These are phyloP conservation scores for Tricholoma terreum DNA, from an alignment of 768 basidiomycete genomes.

Conservation along the genomic window DNA sequence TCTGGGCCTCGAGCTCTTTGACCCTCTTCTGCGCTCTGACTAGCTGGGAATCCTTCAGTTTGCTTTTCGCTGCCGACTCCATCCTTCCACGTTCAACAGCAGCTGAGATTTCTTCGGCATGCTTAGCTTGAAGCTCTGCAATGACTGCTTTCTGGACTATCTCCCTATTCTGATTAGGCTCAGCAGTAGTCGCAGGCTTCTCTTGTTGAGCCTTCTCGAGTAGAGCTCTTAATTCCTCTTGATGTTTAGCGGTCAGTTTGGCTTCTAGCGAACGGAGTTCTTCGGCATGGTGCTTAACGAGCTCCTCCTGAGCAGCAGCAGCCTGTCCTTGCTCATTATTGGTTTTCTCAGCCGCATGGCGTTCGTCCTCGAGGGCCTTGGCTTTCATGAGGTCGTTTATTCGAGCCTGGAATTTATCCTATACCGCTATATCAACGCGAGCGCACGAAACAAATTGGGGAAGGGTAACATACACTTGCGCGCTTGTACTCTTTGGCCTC, in stretches of 20 bases:
- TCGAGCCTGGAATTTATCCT: conserved; percentile 64
- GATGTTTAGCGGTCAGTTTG: conserved; percentile 50
- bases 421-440: conserved; percentile 9
- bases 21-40: conserved; percentile 55
- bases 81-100: conserved; percentile 69
- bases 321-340: conserved; percentile 40
- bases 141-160: conserved; percentile 47
- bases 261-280: conserved; percentile 57
- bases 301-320: conserved; percentile 35
- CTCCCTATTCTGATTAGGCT: conserved; percentile 26
- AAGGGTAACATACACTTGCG: conserved; percentile 34
- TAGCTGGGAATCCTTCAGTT: conserved; percentile 72
- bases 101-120: conserved; percentile 54
- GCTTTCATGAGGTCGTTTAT: conserved; percentile 51
- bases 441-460: neutral
- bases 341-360: conserved; percentile 51
- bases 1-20: conserved; percentile 67
- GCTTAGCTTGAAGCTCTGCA: conserved; percentile 45
- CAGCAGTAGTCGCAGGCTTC: neutral
- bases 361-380: conserved; percentile 45
- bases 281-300: conserved; percentile 52
- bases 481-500: conserved; percentile 42
- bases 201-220: conserved; percentile 1
- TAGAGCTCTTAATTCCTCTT: conserved; percentile 45
- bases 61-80: conserved; percentile 58